Conservation (phyloP, 257 asterid genomes). For the Solanum lignicaule region DNA sequence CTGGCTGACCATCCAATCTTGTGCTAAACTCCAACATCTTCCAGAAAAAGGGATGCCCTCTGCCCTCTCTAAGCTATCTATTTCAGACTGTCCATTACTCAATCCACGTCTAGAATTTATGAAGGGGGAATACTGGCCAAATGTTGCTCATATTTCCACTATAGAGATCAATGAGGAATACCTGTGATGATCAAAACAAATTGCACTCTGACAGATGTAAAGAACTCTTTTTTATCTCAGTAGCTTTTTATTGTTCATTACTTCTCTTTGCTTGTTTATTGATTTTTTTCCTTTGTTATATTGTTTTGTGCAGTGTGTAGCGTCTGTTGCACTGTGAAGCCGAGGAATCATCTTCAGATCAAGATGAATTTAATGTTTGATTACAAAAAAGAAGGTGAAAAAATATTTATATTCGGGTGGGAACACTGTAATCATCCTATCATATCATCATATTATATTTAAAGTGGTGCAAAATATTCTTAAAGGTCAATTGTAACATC, state of each 20-base stretch:
- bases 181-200: not conserved
- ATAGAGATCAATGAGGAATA: rapidly evolving
- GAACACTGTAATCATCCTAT: no score
- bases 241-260: not conserved
- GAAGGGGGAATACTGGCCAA: not conserved
- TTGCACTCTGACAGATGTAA: not conserved
- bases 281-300: not conserved
- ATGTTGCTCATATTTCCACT: not conserved
- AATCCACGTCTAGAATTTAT: not conserved
- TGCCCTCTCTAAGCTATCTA: not conserved
- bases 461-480: no score
- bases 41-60: not conserved
- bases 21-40: not conserved
- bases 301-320: not conserved
- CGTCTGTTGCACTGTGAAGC: not conserved
- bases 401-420: no score
- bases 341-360: not conserved
- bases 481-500: no score
- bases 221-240: no score
- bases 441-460: no score
- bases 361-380: not conserved
- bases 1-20: rapidly evolving
- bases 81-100: not conserved
- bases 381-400: no score
- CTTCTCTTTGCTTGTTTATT: not conserved